Evolutionary conservation across 192 early-diverging fungal genomes (phyloP), one percentile per base, ranked within the genome.

Genomic region (Umbelopsis sp.): DNA sequence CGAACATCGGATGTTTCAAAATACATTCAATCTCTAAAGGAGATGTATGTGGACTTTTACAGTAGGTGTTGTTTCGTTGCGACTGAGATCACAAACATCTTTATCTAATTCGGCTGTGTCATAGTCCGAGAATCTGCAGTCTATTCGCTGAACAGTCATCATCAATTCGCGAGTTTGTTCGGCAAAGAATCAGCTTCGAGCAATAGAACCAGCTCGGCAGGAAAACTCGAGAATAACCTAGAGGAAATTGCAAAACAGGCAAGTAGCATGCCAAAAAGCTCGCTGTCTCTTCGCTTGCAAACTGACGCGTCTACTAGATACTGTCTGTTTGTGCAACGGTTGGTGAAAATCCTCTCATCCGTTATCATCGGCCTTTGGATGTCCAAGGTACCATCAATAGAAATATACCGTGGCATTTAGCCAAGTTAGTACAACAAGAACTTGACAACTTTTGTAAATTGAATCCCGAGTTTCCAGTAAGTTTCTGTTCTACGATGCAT

Each of bases 301-400:
- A 30, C 33, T n/a, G 15, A 49, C 52, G 2, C 22, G 11, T 48
- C 33, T 10, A 73, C 22, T 81, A 97, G 87, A 77, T 99, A 16
- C 85, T 93, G 7, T 96, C 95, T 20, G 89, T 98, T 1, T 89
- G 96, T 66, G 91, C 89, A 3, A 90, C 93, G 9, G 77, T 98
- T 21, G 95, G 94, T 44, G 95, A 97, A 64, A 92, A 90, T 70
- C 98, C 98, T 3, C 88, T 93, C 45, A 95, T 99, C 69, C 88
- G 98, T 41, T 98, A 96, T 71, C 90, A 93, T 80, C 85, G 89
- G 52, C 91, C 94, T 33, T 82, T 89, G 41, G 92, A 91, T 50
- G 83, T 91, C 61, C 72, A 89, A 71, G 84, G 90, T 30, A 90
- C 90, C 33, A 76, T 76, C 53, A 76, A 75, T 10, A 71, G 85